These are phyloP conservation scores for Fusarium vanettenii DNA, from an alignment of 2,329 filamentous ascomycete genomes.

Conservation along the genomic window DNA sequence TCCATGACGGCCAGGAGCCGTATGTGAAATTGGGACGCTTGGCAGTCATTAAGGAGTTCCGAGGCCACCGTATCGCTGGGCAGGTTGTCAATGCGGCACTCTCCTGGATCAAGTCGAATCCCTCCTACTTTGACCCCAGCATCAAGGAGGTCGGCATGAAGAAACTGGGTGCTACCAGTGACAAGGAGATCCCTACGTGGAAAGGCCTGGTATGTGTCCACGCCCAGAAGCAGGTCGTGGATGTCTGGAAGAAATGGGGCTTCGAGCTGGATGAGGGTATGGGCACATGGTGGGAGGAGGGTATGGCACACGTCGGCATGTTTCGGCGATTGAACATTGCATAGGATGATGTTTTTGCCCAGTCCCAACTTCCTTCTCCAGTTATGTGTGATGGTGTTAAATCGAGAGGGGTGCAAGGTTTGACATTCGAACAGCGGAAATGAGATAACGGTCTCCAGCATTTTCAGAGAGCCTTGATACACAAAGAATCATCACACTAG, in stretches of 20 bases:
- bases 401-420: background rate
- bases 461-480: background rate
- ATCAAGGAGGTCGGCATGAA: slow-evolving; percentile 58
- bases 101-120: slow-evolving; percentile 74
- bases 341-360: slow-evolving; percentile 43
- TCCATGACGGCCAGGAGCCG: slow-evolving; percentile 73
- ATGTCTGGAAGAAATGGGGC: slow-evolving; percentile 76
- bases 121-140: slow-evolving; percentile 64
- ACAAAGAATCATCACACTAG: background rate
- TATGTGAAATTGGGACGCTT: slow-evolving; percentile 87
- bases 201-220: slow-evolving; percentile 82
- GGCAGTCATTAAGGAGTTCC: slow-evolving; percentile 74
- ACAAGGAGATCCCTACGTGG: slow-evolving; percentile 68
- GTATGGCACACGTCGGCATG: slow-evolving; percentile 89
- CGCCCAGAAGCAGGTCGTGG: slow-evolving; percentile 75
- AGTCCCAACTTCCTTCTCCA: slow-evolving; percentile 2
- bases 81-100: slow-evolving; percentile 75
- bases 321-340: slow-evolving; percentile 63
- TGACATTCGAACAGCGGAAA: background rate
- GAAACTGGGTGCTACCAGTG: slow-evolving; percentile 53
- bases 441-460: background rate
- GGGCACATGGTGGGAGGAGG: slow-evolving; percentile 85
- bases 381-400: background rate
- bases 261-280: slow-evolving; percentile 79
- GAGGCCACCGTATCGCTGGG: slow-evolving; percentile 72